These are phyloP conservation scores for Penicillium cinerascens DNA, from an alignment of 495 filamentous ascomycete species.

Conservation along the genomic window DNA sequence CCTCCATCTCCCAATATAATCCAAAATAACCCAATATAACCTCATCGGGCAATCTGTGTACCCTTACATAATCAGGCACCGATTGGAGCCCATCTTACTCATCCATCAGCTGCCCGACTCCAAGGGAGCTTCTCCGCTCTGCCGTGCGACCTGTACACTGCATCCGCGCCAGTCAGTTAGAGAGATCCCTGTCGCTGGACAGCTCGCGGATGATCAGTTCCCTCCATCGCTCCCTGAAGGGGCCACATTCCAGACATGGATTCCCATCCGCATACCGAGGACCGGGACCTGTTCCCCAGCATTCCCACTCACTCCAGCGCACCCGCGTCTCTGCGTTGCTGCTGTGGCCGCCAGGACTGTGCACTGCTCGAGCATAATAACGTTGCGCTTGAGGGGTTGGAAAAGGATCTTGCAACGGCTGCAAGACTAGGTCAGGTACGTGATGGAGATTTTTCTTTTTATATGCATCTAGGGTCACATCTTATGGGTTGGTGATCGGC, in stretches of 20 bases:
- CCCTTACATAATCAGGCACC: neutral
- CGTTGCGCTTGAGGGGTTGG: constrained; percentile 71
- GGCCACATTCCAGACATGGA: constrained; percentile 35
- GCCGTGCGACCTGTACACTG: neutral
- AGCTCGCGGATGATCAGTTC: constrained; percentile 15
- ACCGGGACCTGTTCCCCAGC: constrained; percentile 25
- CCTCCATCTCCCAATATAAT: neutral
- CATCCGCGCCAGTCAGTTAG: neutral
- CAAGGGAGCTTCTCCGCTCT: neutral
- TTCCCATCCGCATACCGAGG: constrained; percentile 26
- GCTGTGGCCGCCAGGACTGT: constrained; percentile 80
- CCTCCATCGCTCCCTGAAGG: constrained; percentile 12
- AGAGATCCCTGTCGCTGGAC: neutral
- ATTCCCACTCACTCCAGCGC: constrained; percentile 39
- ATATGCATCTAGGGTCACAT: constrained; percentile 8
- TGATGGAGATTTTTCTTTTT: constrained; percentile 9
- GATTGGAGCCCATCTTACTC: neutral
- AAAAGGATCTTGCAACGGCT: constrained; percentile 80
- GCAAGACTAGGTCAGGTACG: constrained; percentile 85
- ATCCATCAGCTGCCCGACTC: neutral
- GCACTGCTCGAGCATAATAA: constrained; percentile 75
- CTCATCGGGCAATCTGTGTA: neutral
- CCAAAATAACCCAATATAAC: neutral
- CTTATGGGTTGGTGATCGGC: constrained; percentile 1
- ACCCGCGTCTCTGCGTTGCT: constrained; percentile 55